These are phyloP conservation scores for Pythium dissimile DNA, from an alignment of 352 stramenopile genomes.

Conservation along the genomic window DNA sequence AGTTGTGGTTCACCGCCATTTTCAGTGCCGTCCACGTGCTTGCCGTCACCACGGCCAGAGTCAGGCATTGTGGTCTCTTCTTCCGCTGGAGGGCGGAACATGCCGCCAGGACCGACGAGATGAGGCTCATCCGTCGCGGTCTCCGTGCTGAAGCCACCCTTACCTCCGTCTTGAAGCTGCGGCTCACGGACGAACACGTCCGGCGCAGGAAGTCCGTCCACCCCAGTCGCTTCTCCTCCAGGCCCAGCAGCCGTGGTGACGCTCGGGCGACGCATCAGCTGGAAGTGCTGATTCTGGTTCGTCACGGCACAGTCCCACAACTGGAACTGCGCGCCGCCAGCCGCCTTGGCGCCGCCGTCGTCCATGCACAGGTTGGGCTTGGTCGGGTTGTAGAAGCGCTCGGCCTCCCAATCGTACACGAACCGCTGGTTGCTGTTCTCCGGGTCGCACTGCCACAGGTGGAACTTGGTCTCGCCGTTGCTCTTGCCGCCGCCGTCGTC, in stretches of 20 bases:
- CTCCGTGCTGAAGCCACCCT: background rate
- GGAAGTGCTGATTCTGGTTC: slow-evolving; percentile 30
- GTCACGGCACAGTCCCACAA: slow-evolving; percentile 21
- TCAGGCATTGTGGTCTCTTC: background rate
- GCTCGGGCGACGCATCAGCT: background rate
- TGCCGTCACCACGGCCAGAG: too few species aligned
- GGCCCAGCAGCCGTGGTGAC: too few species aligned
- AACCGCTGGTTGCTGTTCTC: slow-evolving; percentile 37
- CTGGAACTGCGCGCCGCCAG: background rate
- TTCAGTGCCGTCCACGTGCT: too few species aligned
- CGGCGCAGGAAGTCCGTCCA: background rate
- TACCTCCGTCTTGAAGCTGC: background rate
- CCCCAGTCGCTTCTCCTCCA: too few species aligned
- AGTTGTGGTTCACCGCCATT: too few species aligned
- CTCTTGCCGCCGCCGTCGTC: slow-evolving; percentile 7
- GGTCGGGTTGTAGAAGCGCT: background rate
- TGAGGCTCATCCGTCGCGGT: background rate
- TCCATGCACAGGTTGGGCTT: slow-evolving; percentile 18
- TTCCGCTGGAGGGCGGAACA: background rate
- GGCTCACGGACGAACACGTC: background rate
- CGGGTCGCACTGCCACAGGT: slow-evolving; percentile 16
- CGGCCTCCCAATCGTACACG: background rate
- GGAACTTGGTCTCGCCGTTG: slow-evolving; percentile 16
- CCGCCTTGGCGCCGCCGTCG: slow-evolving; percentile 16
- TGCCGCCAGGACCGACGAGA: background rate